Evolutionary conservation across 2,329 filamentous ascomycete genomes (phyloP), one percentile per base, ranked within the genome.

Genomic region (Penicillium sp.): DNA sequence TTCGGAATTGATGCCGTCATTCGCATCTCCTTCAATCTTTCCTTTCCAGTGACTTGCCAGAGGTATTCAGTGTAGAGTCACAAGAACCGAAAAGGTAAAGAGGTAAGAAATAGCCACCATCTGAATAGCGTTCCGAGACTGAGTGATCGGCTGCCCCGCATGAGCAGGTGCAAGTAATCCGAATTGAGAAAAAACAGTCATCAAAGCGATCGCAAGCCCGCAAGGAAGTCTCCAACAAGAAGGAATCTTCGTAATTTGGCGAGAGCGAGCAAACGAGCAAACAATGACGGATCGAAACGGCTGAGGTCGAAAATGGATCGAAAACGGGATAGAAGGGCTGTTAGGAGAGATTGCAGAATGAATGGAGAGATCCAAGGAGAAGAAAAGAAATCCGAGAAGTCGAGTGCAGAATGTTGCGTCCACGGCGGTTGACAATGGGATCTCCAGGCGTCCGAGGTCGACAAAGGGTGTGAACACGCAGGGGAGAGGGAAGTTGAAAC

Each of bases 81-180:
- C 50, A 49, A 51, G 48, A 37, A 36, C 55, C 55, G 54, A 56
- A 56, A 51, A 51, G 51, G 46, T 44, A 29, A 57, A 61, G 58
- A 65, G 57, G 49, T 60, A 60, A 55, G 32, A 59, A 26, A 65
- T 65, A 65, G 64, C 64, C 64, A 61, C 60, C 59, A 56, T 54
- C 52, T 64, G 52, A 59, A 51, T 34, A 56, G 51, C 59, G 63
- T 61, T 66, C 63, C 58, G 57, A 61, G 46, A 56, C 54, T 54
- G 55, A 51, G 44, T 51, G 43, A 59, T 52, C 58, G 48, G 53
- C 37, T 56, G 50, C 50, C 52, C 54, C 52, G 38, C 36, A 28
- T 41, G 31, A 50, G 43, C 51, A 51, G 46, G 48, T 50, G 51
- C 47, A 57, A 40, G 31, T 40, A 49, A 46, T 49, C 45, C 42